Evolutionary conservation across 192 early-diverging fungal species (phyloP), one percentile per base, ranked within the genome.

Genomic region (Spinellus fusiger): DNA sequence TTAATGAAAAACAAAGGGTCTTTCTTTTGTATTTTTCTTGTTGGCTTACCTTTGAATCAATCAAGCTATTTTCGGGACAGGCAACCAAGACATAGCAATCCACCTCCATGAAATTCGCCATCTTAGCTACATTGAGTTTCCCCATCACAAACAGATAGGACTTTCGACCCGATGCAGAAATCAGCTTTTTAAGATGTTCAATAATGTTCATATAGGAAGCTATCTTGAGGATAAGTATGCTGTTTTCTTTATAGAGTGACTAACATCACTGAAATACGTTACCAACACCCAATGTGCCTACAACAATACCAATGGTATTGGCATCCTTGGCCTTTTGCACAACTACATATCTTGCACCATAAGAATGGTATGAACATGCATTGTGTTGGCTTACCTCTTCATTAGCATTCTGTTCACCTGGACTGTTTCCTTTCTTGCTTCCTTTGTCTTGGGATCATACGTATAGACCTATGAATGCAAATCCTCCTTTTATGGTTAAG

Each of bases 21-120:
- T 22, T 7, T n/a, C n/a, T 33, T 5, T 10, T 20, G 8, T 29
- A 18, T 4, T 35, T 33, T 62, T 40, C 64, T 33, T 27, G 10
- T 27, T 20, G 13, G 16, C 25, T 59, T 68, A 73, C 68, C 56
- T 79, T 85, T 31, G 86, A 86, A 73, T 97, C 96, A 27, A 96
- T 84, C 58, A 99, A 79, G 49, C 88, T 85, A 78, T 95, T 96
- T 67, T 99, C 93, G 5, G 95, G 92, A 66, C 96, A 99, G 7
- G 93, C 90, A 5, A 96, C 90, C 28, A 95, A 76, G 4, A 94
- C 91, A 69, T 91, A 97, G 16, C 80, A 84, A 60, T 99, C 88
- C 50, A 98, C 91, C 73, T 99, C 96, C 65, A 91, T 81, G 61
- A 99, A 98, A 55, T 99, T 99, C 31, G 89, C 96, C 71, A 99